Evolutionary conservation across 176 grass and related monocot genomes (phyloP).

Genomic region (Lolium perenne): DNA sequence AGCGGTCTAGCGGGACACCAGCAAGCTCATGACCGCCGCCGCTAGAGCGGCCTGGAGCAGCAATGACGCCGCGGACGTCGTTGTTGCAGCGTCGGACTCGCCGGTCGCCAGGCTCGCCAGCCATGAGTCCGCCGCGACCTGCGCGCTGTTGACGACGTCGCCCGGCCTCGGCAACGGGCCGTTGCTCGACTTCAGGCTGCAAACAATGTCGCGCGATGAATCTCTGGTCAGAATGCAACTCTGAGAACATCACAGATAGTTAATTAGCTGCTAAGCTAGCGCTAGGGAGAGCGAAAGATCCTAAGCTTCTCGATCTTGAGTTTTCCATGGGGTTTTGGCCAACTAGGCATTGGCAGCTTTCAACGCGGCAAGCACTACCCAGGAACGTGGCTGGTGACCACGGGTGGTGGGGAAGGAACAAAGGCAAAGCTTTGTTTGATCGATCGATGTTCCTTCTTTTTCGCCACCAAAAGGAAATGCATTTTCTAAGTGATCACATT

Average conservation of each 20-base stretch:
- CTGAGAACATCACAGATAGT: not conserved
- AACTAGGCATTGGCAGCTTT: constrained; percentile 54
- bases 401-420: constrained; percentile 74
- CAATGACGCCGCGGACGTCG: constrained; percentile 1
- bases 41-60: constrained; percentile 40
- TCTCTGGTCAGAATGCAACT: constrained; percentile 18
- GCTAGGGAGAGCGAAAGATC: constrained; percentile 12
- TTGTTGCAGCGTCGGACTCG: constrained; percentile 35
- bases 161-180: constrained; percentile 48
- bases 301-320: constrained; percentile 28
- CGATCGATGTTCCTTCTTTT: constrained; percentile 31
- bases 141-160: constrained; percentile 33
- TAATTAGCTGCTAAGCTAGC: not conserved
- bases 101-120: constrained; percentile 81
- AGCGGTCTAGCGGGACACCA: constrained; percentile 32
- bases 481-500: constrained; percentile 40
- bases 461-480: constrained; percentile 12
- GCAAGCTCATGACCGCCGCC: constrained; percentile 32
- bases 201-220: not conserved
- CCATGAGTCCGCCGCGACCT: constrained; percentile 70
- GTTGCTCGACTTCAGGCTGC: constrained; percentile 70
- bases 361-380: constrained; percentile 64
- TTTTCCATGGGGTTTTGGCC: constrained; percentile 37
- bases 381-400: constrained; percentile 46
- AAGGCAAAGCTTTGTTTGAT: constrained; percentile 33